Base-by-base conservation (phyloP, 1,284 basidiomycete species). In the Athelia psychrophila region DNA sequence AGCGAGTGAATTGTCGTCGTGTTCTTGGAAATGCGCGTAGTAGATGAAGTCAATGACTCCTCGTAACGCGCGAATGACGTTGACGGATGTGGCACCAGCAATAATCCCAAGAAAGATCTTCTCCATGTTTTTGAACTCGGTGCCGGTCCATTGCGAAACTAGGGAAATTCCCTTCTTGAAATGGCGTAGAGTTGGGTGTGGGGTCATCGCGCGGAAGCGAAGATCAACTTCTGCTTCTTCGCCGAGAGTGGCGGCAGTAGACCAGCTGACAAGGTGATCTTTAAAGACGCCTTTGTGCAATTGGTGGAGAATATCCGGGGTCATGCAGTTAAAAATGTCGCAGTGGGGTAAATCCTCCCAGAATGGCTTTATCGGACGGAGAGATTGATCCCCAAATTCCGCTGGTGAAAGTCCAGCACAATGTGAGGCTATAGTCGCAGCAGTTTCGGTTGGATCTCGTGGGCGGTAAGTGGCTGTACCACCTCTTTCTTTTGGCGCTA, bases 221-320 rank as follows among this genome's bases (percentile, higher is more conserved):
- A 25, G 36, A 49, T 67, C 64, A 12, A 66, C 51, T 44, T 65
- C 62, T 48, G 19, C 13, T 54, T 36, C 13, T 49, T 51, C 3
- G 58, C 33, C 2, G 5, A 6, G 27, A 13, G 6, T 13, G 27
- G n/a, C 16, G 6, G 6, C n/a, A n/a, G 38, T 42, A 42, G 38
- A 6, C 66, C 68, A 70, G 13, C 57, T 49, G 2, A 65, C 55
- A 10, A 68, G 46, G 47, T 68, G 65, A 30, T 64, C 60, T 9
- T 61, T 58, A 50, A 68, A 64, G 2, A 67, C 56, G 2, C 68
- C 64, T 49, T 69, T 63, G 55, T 66, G 60, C 1, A 67, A 50
- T 50, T 69, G 64, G 50, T 70, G 67, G 16, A 67, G 52, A 27
- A 67, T 48, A 51, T 70, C 65, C 3, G 67, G 64, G 1, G 64